Evolutionary conservation across 495 filamentous ascomycete genomes (phyloP), one percentile per base, ranked within the genome.

Genomic region (Aspergillus nidulans): DNA sequence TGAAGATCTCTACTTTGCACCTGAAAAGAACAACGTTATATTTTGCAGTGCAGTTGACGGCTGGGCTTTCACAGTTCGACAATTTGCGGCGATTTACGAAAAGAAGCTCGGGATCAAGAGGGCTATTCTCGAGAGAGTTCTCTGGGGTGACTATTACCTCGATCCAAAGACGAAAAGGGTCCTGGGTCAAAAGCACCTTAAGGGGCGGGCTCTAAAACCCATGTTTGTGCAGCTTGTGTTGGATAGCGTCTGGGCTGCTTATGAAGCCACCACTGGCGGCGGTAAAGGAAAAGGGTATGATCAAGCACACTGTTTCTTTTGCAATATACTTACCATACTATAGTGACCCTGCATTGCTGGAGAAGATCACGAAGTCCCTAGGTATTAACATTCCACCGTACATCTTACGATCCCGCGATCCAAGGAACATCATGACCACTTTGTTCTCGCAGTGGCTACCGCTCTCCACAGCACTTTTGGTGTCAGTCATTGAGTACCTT

Each of bases 161-260:
- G 94, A 99, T 61, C 91, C 94, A 2, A 99, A 97, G 73, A 95
- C 92, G 3, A 99, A 94, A 69, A 84, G 94, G 61, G 89, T 99
- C 5, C 75, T 99, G 4, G 87, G 85, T 1, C 82, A 85, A 43
- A 97, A 95, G 73, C 95, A 97, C 76, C 78, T 99, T 34, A 97
- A 95, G 64, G 94, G 94, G 13, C 76, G 94, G 16, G 77, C 83
- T 26, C 71, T 99, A 50, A 99, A 97, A 69, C 94, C 95, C 1
- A 92, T 97, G 84, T 99, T 99, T 70, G 94, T 97, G 25, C 92
- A 97, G 66, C 74, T 99, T 48, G 95, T 99, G 6, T 79, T 99
- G 53, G 92, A 96, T 43, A 95, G 89, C 55, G 87, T 99, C 38
- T 99, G 94, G 94, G 92, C 95, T 46, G 91, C 95, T 19, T 99